A percentile compares a stretch with the other conserved stretches of the same genome.
These are phyloP conservation scores for Exsudoporus frostii DNA, from an alignment of 768 basidiomycete species.

Conservation along the genomic window DNA sequence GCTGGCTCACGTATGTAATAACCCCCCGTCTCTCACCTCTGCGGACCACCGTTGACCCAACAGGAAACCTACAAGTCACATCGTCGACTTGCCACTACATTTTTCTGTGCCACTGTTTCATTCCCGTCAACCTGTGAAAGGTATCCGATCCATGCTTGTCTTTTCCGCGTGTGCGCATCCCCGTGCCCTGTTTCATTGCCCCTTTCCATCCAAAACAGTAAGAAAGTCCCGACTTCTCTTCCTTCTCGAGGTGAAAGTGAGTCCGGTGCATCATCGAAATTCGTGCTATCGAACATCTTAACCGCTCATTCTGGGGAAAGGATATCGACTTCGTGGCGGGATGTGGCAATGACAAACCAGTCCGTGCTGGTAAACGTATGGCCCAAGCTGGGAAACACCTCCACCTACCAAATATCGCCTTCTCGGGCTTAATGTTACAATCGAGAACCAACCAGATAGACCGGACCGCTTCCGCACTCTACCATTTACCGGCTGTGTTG, in stretches of 20 bases:
- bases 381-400: slow-evolving; percentile 1
- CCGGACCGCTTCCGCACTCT: background rate
- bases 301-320: slow-evolving; percentile 1
- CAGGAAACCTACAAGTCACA: slow-evolving; percentile 8
- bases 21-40: slow-evolving; percentile 1
- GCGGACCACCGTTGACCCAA: background rate
- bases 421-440: slow-evolving; percentile 11
- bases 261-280: slow-evolving; percentile 13
- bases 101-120: slow-evolving; percentile 11
- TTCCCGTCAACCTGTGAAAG: slow-evolving; percentile 16
- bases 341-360: slow-evolving; percentile 9
- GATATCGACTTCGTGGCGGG: slow-evolving; percentile 9
- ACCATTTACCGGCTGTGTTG: background rate
- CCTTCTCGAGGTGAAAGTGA: slow-evolving; percentile 10
- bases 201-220: slow-evolving; percentile 11
- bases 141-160: slow-evolving; percentile 4
- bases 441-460: slow-evolving; percentile 8
- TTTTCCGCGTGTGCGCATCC: slow-evolving; percentile 4
- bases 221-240: background rate
- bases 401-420: slow-evolving; percentile 3
- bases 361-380: background rate
- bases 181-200: slow-evolving; percentile 16
- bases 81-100: background rate
- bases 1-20: slow-evolving; percentile 23
- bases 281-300: slow-evolving; percentile 5